Base-by-base conservation (phyloP, 352 stramenopile genomes). In the Globisporangium megalacanthum region DNA sequence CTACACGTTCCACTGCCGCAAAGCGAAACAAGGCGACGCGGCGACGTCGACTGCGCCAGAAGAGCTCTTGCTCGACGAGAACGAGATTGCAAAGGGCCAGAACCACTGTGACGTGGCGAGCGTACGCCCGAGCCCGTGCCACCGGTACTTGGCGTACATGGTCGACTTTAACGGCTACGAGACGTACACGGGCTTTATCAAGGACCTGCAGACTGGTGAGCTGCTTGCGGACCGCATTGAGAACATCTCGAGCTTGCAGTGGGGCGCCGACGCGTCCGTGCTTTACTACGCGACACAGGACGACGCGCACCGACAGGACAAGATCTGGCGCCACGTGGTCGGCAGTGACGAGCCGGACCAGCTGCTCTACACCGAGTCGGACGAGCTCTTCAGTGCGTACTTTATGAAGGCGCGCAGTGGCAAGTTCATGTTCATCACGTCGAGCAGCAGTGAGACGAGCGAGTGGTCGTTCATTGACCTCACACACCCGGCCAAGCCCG, bases 261-360 rank as follows among this genome's bases (percentile, higher is more conserved):
- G 96, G 95, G 93, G 95, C 37, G 68, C 77, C 9, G 90, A 98
- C 54, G 78, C 80, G 19, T 77, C 70, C 0, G 91, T 87, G n/a
- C 49, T 99, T 17, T 99, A 97, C 71, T 99, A 98, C 74, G 74
- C 83, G 11, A 98, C 88, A 33, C 75, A 95, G 62, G 90, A 98
- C 61, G 86, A 95, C 39, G 83, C 86, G 1, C 85, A 98, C 57
- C 90, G 96, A 6, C 89, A 97, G 36, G 83, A 98, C 81, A 95
- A 98, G 63, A 58, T 99, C 17, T 99, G 92, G 80, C 75, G 85
- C 53, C 86, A 98, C 69, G 72, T 77, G 31, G 68, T 99, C 39
- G 89, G 91, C 58, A 80, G 69, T 9, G 72, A 51, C 56, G 64
- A 72, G 54, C 58, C 68, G 7, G 90, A 98, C 69, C 74, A 96